Evolutionary conservation across 176 grass and related monocot genomes (phyloP).

Genomic region (Microstegium vimineum): DNA sequence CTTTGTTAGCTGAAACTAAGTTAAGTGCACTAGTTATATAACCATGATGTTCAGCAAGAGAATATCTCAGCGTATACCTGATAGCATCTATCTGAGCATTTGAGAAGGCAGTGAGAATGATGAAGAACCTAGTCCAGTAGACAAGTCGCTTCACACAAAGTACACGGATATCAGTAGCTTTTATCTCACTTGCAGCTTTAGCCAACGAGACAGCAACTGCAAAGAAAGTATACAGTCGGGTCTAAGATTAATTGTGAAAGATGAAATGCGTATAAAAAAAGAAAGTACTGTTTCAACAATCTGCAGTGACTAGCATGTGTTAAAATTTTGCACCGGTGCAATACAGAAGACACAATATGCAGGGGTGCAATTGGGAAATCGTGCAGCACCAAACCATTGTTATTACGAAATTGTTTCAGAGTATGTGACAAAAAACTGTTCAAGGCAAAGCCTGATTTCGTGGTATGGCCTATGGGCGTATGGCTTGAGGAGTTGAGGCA

Average conservation of each 20-base stretch:
- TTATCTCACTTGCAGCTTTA: constrained; percentile 86
- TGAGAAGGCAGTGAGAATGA: constrained; percentile 92
- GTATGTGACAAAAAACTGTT: too few species aligned
- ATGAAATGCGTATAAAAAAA: neutral
- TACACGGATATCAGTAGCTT: constrained; percentile 77
- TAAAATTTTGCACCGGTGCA: neutral
- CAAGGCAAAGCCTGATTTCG: neutral
- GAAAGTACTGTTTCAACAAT: neutral
- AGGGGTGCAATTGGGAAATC: neutral
- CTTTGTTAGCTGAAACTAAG: neutral
- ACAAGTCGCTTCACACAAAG: constrained; percentile 87
- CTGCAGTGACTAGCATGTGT: neutral
- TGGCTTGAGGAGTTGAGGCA: neutral
- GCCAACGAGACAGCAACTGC: constrained; percentile 80
- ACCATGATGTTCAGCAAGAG: neutral
- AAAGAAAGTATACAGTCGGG: neutral
- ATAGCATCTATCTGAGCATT: constrained; percentile 95
- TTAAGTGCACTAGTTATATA: neutral
- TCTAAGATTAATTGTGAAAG: neutral
- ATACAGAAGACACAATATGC: neutral
- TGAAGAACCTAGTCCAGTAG: constrained; percentile 96
- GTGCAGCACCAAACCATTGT: neutral
- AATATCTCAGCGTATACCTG: constrained; percentile 38
- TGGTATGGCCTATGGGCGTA: too few species aligned
- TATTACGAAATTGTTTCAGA: neutral